A percentile compares a stretch with the other conserved stretches of the same genome.
phyloP scores from a whole-genome alignment of 2,329 filamentous ascomycete species.

The Acrocalymma vagum region DNA sequence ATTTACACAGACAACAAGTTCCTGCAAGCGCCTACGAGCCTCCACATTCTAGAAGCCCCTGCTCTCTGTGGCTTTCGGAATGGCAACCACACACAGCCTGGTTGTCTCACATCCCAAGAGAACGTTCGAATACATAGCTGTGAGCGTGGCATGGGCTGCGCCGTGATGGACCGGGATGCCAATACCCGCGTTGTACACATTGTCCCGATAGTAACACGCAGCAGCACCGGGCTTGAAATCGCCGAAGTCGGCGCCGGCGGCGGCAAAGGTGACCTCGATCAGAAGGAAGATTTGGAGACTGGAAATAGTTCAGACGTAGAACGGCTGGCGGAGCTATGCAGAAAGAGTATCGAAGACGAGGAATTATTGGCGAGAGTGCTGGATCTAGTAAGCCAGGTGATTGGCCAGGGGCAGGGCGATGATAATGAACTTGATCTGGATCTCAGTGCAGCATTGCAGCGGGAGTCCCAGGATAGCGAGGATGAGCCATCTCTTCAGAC shows the following conservation, averaged over 20 bases:
- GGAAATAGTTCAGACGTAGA: constrained; percentile 57
- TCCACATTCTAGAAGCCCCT: constrained; percentile 65
- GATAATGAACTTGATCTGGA: no score
- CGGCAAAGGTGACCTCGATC: constrained; percentile 77
- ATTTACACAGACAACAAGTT: constrained; percentile 29
- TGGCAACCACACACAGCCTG: constrained; percentile 74
- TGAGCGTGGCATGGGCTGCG: constrained; percentile 74
- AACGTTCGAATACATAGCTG: constrained; percentile 82
- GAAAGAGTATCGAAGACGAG: constrained; percentile 45
- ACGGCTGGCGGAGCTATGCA: constrained; percentile 63
- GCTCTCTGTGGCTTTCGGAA: constrained; percentile 76
- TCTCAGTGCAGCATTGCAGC: constrained; percentile 35
- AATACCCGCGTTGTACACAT: constrained; percentile 72
- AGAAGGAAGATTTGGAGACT: constrained; percentile 71
- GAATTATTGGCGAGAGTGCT: constrained; percentile 45
- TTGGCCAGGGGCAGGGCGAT: constrained; percentile 21
- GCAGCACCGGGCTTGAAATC: constrained; percentile 70
- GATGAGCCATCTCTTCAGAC: constrained; percentile 39
- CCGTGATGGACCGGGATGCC: constrained; percentile 56
- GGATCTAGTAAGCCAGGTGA: constrained; percentile 38
- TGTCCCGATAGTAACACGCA: constrained; percentile 76
- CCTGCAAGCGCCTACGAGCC: constrained; percentile 41
- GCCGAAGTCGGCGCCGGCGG: constrained; percentile 81
- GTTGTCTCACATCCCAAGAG: constrained; percentile 74
- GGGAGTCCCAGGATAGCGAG: constrained; percentile 26